phyloP scores from a whole-genome alignment of 805 yeast species.

The Scheffersomyces ergatensis region DNA sequence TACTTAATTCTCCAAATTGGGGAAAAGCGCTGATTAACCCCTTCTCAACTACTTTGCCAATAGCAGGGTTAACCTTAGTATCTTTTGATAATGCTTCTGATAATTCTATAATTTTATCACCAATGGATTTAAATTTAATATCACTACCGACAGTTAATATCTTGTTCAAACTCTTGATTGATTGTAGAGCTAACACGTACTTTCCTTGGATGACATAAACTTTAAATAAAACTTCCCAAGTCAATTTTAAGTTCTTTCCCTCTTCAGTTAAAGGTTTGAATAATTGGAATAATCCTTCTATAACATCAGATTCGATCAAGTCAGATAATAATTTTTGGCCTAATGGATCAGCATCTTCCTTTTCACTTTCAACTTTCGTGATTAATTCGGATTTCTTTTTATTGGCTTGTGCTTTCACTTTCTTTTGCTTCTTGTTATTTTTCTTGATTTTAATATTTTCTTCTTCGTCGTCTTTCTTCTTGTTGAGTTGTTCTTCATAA shows the following conservation, averaged over 20 bases:
- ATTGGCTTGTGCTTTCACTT: constrained; percentile 46
- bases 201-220: constrained; percentile 41
- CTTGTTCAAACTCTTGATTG: constrained; percentile 42
- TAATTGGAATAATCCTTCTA: constrained; percentile 42
- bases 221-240: constrained; percentile 45
- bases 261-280: constrained; percentile 41
- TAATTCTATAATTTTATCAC: constrained; percentile 30
- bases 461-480: constrained; percentile 16
- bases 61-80: constrained; percentile 40
- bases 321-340: constrained; percentile 45
- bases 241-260: constrained; percentile 35
- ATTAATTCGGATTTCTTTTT: constrained; percentile 57
- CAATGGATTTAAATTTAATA: constrained; percentile 18
- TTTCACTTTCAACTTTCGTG: constrained; percentile 40
- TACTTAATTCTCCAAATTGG: constrained; percentile 18
- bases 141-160: constrained; percentile 22
- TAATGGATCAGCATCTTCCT: constrained; percentile 57
- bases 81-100: constrained; percentile 32
- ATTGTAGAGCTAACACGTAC: constrained; percentile 45
- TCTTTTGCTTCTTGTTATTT: constrained; percentile 52
- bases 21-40: constrained; percentile 34
- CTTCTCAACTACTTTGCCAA: constrained; percentile 40
- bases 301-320: constrained; percentile 31
- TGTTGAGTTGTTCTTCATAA: constrained; percentile 17
- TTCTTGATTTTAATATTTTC: constrained; percentile 15